Evolutionary conservation across 495 filamentous ascomycete species (phyloP), one percentile per base, ranked within the genome.

Genomic region (Lepraria neglecta): DNA sequence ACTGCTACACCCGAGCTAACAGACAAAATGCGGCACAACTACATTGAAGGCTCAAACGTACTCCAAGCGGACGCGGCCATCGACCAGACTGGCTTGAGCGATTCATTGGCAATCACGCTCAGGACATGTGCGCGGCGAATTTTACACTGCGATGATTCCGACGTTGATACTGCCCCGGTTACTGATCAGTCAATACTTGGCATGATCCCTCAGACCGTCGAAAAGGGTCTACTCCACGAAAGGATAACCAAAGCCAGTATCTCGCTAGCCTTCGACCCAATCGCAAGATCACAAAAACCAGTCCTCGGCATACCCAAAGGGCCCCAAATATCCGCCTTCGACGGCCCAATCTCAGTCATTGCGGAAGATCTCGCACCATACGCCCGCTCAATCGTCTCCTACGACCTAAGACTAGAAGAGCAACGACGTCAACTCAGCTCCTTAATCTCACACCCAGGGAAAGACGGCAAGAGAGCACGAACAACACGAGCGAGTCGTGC

Each of bases 351-450:
- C 44, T 67, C 73, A 3, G 74, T 83, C 10, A 80, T 96, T 40
- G 76, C 77, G 5, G 78, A 87, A 48, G 94, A 98, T 62, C 73
- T 96, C 7, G 90, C 88, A 0, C 92, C 92, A 0, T 97, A 88
- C 65, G 80, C 95, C 24, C 86, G 94, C 21, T 75, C 78, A 11
- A 96, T 97, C 64, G 84, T 90, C 31, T 75, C 83, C 0, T 87
- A 88, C 67, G 92, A 96, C 63, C 73, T 84, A 4, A 78, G 77
- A 12, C 78, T 91, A 0, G 84, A 88, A 54, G 77, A 85, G 63
- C 81, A 89, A 63, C 79, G 91, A 0, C 65, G 83, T 15, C 79
- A 78, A 17, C 68, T 89, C 3, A 84, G 84, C 61, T 82, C 74
- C 15, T 68, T 92, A 3, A 70, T 91, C 19, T 81, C 82, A 43